Evolutionary conservation across 495 filamentous ascomycete species (phyloP).

Genomic region (Aspergillus homomorphus): DNA sequence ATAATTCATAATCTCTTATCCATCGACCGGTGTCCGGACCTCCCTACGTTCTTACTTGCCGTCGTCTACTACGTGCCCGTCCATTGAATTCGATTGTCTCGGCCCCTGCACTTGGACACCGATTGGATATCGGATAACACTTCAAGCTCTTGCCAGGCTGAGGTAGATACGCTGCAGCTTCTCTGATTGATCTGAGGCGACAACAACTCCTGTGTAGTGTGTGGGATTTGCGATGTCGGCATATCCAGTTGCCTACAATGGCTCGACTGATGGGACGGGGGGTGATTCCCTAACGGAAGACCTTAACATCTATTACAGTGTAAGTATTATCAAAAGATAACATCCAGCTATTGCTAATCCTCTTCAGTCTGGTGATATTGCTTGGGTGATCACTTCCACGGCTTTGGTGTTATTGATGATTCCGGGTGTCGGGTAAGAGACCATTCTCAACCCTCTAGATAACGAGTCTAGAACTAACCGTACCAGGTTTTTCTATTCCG

Average conservation of each 20-base stretch:
- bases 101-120: background rate
- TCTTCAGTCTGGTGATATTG: conserved; percentile 76
- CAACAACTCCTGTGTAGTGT: background rate
- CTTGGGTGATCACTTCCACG: conserved; percentile 84
- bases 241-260: conserved; percentile 59
- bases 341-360: conserved; percentile 15
- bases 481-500: conserved; percentile 90
- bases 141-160: conserved; percentile 12
- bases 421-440: conserved; percentile 77
- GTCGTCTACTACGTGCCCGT: background rate
- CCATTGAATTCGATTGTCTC: background rate
- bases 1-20: background rate
- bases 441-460: background rate
- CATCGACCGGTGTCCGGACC: conserved; percentile 8
- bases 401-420: conserved; percentile 97
- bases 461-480: conserved; percentile 6
- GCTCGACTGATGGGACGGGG: conserved; percentile 54
- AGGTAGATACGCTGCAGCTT: conserved; percentile 11
- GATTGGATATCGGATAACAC: background rate
- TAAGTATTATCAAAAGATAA: conserved; percentile 34
- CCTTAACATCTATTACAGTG: conserved; percentile 81
- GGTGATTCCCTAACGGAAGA: conserved; percentile 72
- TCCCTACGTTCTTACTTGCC: conserved; percentile 6
- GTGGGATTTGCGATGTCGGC: conserved; percentile 31
- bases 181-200: background rate